Base-by-base conservation (phyloP, 1,284 basidiomycete genomes). In the Ceratorhiza oryzae-sativae region DNA sequence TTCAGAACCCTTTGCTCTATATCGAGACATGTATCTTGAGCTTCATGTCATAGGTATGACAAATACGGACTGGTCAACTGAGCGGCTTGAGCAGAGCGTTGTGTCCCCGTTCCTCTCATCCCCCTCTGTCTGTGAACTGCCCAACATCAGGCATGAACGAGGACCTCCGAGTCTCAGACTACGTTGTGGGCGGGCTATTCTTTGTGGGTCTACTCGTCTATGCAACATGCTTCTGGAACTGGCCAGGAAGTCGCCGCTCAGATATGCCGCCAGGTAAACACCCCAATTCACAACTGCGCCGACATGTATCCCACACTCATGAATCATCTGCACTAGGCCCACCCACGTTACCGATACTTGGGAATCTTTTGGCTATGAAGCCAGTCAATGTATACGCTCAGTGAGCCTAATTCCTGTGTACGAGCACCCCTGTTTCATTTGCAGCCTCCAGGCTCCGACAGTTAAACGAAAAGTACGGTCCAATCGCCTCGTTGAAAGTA, bases 381-480 rank as follows among this genome's bases (percentile, higher is more conserved):
- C 25, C 61, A 10, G 25, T 51, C 12, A 30, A 63, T 23, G 46
- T 63, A 34, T 63, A 63, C 30, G 46, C 61, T 3, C 61, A 63
- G 61, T 63, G 15, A 23, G 61, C 39, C 18, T 30, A 25, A n/a
- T n/a, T 32, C n/a, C n/a, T 5, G 23, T 32, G 15, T 27, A 41
- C 30, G 20, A 27, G 32, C 9, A 15, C 30, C 46, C 27, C 45
- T 23, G 8, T 39, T 49, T 36, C 30, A 56, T 9, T 32, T 27
- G 3, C 6, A 25, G 25, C 13, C 13, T 23, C 15, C 20, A 71
- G 70, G 25, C 39, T 71, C 1, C 58, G 46, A n/a, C 42, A 15
- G 1, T 30, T 58, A 27, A 45, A 62, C 42, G 36, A 49, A 13
- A 71, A 49, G 34, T 71, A 71, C 45, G 70, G 70, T 4, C 58